Percentiles rank a stretch among this genome's conserved stretches.
Evolutionary conservation across 257 asterid genomes (phyloP).

Genomic region (Rauvolfia tetraphylla): DNA sequence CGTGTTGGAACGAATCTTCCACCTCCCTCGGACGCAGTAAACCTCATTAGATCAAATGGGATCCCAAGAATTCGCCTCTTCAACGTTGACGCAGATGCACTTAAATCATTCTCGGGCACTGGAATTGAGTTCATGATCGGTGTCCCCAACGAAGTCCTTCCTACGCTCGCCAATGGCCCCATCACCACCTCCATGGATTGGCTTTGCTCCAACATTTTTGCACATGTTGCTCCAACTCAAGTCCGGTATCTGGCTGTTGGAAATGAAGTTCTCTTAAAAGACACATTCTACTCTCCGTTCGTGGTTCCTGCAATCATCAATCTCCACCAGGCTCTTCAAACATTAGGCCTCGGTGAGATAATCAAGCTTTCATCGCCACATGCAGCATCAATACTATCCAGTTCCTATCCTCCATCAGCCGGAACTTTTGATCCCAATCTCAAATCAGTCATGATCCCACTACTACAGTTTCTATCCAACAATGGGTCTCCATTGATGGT

Average conservation of each 20-base stretch:
- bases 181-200: conserved; percentile 37
- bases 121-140: conserved; percentile 59
- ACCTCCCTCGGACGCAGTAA: conserved; percentile 36
- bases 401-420: conserved; percentile 58
- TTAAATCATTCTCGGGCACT: conserved; percentile 47
- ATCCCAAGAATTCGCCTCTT: conserved; percentile 48
- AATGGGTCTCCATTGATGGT: conserved; percentile 53
- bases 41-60: conserved; percentile 46
- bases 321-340: conserved; percentile 45
- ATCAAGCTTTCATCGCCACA: conserved; percentile 57
- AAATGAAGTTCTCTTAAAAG: conserved; percentile 47
- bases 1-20: conserved; percentile 53
- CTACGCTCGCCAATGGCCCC: conserved; percentile 48
- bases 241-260: conserved; percentile 58
- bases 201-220: conserved; percentile 54
- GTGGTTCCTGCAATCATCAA: conserved; percentile 54
- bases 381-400: conserved; percentile 45
- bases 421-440: conserved; percentile 39
- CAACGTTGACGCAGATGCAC: conserved; percentile 49
- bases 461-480: conserved; percentile 37
- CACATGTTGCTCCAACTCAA: conserved; percentile 41
- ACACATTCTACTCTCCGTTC: conserved; percentile 45
- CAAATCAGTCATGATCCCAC: conserved; percentile 33
- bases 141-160: conserved; percentile 66
- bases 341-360: conserved; percentile 32